A percentile compares a stretch with the other conserved stretches of the same genome.
Conservation (phyloP, 2,329 filamentous ascomycete genomes). For the Botrytis elliptica region DNA sequence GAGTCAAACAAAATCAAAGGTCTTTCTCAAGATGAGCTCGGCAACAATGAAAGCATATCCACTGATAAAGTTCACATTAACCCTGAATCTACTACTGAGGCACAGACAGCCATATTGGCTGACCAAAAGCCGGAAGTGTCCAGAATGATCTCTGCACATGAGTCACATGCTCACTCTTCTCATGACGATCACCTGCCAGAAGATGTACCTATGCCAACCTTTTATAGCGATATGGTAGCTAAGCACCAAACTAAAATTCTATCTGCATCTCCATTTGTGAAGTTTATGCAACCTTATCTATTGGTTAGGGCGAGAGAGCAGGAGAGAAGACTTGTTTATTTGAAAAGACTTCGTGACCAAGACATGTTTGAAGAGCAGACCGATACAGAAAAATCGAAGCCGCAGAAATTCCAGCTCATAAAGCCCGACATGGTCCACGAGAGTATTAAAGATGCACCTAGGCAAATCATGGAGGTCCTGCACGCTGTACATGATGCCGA, state of each 20-base stretch:
- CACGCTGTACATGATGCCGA: conserved; percentile 95
- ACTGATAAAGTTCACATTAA: conserved; percentile 1
- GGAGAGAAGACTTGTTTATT: conserved; percentile 77
- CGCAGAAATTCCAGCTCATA: conserved; percentile 82
- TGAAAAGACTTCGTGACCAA: conserved; percentile 81
- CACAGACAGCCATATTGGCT: conserved; percentile 3
- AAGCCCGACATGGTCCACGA: conserved; percentile 93
- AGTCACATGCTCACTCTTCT: conserved; percentile 41
- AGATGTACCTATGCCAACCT: conserved; percentile 81
- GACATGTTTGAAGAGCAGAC: conserved; percentile 56
- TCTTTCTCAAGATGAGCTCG: background rate
- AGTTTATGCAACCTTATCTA: conserved; percentile 90
- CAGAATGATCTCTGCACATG: conserved; percentile 40
- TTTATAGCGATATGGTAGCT: conserved; percentile 92
- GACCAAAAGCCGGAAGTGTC: conserved; percentile 23
- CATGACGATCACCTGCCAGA: conserved; percentile 64
- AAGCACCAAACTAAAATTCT: conserved; percentile 91
- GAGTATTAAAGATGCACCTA: conserved; percentile 74
- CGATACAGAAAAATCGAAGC: conserved; percentile 60
- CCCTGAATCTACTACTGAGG: background rate
- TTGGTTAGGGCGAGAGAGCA: conserved; percentile 90
- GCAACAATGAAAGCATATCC: background rate
- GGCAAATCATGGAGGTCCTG: conserved; percentile 87
- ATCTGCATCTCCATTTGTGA: conserved; percentile 94
- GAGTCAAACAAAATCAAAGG: conserved; percentile 23